phyloP scores from a whole-genome alignment of 768 basidiomycete genomes.

The Mycena crocata region DNA sequence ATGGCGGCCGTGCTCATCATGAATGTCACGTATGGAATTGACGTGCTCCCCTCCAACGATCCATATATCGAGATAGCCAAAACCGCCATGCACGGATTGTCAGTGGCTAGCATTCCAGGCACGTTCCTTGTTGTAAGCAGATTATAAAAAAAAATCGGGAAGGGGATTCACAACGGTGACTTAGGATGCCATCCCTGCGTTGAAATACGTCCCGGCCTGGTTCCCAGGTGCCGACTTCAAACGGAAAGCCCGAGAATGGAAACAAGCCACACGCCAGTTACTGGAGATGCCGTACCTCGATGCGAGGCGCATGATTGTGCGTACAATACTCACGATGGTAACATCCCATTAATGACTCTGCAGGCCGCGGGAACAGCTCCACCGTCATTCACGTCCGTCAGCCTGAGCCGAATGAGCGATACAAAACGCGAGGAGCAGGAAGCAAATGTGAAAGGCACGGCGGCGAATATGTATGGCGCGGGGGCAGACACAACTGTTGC shows the following conservation, averaged over 20 bases:
- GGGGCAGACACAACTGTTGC: no score
- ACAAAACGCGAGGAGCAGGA: neutral
- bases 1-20: neutral
- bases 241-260: no score
- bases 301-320: no score
- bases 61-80: neutral
- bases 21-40: neutral
- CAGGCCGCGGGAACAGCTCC: neutral
- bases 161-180: no score
- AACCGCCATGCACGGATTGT: neutral
- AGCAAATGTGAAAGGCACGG: neutral
- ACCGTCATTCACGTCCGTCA: neutral
- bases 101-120: neutral
- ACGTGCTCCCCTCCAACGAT: neutral
- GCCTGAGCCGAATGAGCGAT: neutral
- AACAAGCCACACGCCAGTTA: no score
- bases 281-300: no score
- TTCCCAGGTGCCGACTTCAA: no score
- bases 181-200: neutral
- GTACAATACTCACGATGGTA: no score
- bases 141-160: neutral
- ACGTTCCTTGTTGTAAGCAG: neutral
- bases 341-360: no score
- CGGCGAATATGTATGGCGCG: no score
- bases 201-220: no score